Evolutionary conservation across 768 basidiomycete species (phyloP).

Genomic region (Lentinus brumalis): DNA sequence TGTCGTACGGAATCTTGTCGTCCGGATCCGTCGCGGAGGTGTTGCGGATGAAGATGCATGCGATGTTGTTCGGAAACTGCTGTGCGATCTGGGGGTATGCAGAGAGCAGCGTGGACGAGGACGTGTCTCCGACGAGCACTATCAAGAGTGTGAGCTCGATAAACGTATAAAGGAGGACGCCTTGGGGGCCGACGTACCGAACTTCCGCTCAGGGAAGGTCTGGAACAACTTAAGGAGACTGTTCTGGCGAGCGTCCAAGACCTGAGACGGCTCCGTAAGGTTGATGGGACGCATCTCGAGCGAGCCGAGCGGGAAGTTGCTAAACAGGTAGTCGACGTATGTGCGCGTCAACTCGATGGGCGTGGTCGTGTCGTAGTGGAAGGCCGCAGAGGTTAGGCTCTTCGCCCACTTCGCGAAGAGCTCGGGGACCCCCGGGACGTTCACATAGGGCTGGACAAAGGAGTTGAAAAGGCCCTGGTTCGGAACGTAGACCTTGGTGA

Average conservation of each 20-base stretch:
- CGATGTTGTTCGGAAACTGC: conserved; percentile 28
- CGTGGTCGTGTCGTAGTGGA: conserved; percentile 39
- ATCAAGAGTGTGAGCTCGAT: not conserved
- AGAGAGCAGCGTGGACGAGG: conserved; percentile 27
- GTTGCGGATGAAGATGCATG: conserved; percentile 37
- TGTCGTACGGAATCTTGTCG: conserved; percentile 37
- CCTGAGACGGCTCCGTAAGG: conserved; percentile 31
- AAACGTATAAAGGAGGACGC: not conserved
- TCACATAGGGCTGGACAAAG: conserved; percentile 32
- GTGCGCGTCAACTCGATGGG: conserved; percentile 35
- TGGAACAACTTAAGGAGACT: conserved; percentile 32
- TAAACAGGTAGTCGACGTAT: conserved; percentile 36
- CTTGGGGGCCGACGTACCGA: conserved; percentile 16
- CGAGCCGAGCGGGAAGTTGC: conserved; percentile 34
- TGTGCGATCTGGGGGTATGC: conserved; percentile 28
- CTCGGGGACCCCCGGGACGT: conserved; percentile 33
- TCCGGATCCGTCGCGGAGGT: conserved; percentile 35
- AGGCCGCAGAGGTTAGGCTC: conserved; percentile 28
- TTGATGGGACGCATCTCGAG: conserved; percentile 38
- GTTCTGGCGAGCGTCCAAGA: conserved; percentile 32
- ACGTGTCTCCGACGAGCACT: conserved; percentile 28
- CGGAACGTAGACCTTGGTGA: conserved; percentile 37
- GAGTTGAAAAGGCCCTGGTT: conserved; percentile 35
- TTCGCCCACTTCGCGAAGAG: conserved; percentile 31
- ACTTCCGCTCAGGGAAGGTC: conserved; percentile 36